A percentile compares a stretch with the other conserved stretches of the same genome.
Evolutionary conservation across 805 yeast species (phyloP).

Genomic region (Millerozyma miso): DNA sequence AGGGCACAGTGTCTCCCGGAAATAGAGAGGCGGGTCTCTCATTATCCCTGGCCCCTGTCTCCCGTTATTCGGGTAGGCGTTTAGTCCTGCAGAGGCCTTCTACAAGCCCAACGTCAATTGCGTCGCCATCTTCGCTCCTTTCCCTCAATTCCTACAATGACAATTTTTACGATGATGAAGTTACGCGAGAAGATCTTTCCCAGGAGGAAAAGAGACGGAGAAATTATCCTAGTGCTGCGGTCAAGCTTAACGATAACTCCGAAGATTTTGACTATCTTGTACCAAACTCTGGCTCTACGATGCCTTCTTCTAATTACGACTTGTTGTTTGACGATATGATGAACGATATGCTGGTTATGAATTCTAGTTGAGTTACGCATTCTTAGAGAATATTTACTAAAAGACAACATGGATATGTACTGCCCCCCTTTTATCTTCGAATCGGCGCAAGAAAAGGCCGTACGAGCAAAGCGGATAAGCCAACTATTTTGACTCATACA

Average conservation of each 20-base stretch:
- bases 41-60: neutral
- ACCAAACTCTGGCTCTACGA: constrained; percentile 1
- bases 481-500: no score
- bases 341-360: constrained; percentile 21
- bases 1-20: neutral
- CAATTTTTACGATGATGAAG: constrained; percentile 5
- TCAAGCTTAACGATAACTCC: neutral
- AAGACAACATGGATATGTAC: no score
- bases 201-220: neutral
- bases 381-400: no score
- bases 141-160: constrained; percentile 22
- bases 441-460: no score
- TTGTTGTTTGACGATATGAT: constrained; percentile 25
- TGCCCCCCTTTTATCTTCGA: no score
- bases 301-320: constrained; percentile 16
- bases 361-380: constrained; percentile 10
- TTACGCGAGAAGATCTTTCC: constrained; percentile 1
- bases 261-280: constrained; percentile 1
- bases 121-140: constrained; percentile 34
- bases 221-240: neutral
- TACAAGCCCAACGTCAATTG: constrained; percentile 15
- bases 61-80: neutral
- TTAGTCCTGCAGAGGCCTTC: neutral
- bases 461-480: no score
- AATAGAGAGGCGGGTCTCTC: neutral